Percentiles rank a stretch among this genome's conserved stretches.
phyloP scores from a whole-genome alignment of 2,329 filamentous ascomycete species.

The Arthrobotrys sphaeroides region DNA sequence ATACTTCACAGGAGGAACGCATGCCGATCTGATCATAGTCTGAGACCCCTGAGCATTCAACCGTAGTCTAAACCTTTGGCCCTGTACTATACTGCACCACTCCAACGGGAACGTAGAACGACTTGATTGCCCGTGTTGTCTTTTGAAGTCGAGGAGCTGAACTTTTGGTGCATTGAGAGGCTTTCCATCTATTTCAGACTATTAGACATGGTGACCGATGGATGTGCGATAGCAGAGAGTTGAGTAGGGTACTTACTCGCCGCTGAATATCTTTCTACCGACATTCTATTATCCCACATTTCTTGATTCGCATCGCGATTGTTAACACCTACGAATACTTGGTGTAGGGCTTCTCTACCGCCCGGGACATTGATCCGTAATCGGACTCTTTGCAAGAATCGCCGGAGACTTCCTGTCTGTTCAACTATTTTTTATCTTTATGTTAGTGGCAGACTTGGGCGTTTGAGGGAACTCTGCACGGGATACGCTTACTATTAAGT shows the following conservation, averaged over 20 bases:
- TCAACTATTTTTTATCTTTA: neutral
- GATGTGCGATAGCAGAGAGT: too few species aligned
- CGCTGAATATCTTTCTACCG: neutral
- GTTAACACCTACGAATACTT: neutral
- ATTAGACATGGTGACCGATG: too few species aligned
- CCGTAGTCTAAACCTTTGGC: conserved; percentile 12
- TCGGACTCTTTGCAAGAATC: neutral
- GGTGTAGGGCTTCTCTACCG: neutral
- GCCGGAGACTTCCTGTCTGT: neutral
- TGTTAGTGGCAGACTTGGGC: too few species aligned
- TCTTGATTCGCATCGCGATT: neutral
- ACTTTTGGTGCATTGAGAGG: neutral
- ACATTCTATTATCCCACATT: neutral
- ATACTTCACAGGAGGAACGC: neutral
- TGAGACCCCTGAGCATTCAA: neutral
- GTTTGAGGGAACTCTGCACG: too few species aligned
- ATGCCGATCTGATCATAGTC: conserved; percentile 13
- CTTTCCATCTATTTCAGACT: neutral
- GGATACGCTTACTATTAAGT: too few species aligned
- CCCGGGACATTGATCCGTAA: neutral
- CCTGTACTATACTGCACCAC: conserved; percentile 8
- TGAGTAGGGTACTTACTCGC: too few species aligned
- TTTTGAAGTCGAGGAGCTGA: neutral
- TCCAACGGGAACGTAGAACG: conserved; percentile 11
- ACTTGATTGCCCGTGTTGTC: neutral